Percentiles rank a stretch among this genome's conserved stretches.
These are phyloP conservation scores for Yarrowia sp. DNA, from an alignment of 805 yeast species.

Conservation along the genomic window DNA sequence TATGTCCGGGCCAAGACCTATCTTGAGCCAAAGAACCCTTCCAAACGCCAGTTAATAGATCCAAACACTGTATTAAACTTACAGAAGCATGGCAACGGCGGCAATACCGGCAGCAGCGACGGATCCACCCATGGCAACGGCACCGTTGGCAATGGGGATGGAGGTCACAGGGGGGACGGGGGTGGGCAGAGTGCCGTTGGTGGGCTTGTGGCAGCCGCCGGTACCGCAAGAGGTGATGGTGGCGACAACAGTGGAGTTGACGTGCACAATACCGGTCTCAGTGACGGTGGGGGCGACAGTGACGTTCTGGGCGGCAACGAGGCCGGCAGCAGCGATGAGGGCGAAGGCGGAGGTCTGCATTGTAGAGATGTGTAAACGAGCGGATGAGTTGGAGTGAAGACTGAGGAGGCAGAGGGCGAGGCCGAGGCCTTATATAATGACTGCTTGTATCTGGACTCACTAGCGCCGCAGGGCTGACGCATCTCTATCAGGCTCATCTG, in stretches of 20 bases:
- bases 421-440: neutral
- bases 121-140: constrained; percentile 15
- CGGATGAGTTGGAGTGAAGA: neutral
- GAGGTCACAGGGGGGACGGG: constrained; percentile 12
- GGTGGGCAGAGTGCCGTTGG: constrained; percentile 20
- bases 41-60: constrained; percentile 4
- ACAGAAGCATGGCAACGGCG: constrained; percentile 19
- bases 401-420: neutral
- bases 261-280: constrained; percentile 1
- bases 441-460: neutral
- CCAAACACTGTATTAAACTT: constrained; percentile 7
- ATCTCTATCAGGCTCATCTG: constrained; percentile 4
- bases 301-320: constrained; percentile 22
- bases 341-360: neutral
- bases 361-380: constrained; percentile 7
- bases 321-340: constrained; percentile 17
- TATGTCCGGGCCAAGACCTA: neutral
- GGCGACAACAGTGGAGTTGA: constrained; percentile 20
- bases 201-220: constrained; percentile 11
- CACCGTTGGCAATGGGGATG: constrained; percentile 26
- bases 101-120: constrained; percentile 13
- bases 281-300: constrained; percentile 1
- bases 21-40: neutral
- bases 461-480: constrained; percentile 18
- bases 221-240: constrained; percentile 26